Evolutionary conservation across 2,329 filamentous ascomycete genomes (phyloP), one percentile per base, ranked within the genome.

Genomic region (Curvularia spicifera): DNA sequence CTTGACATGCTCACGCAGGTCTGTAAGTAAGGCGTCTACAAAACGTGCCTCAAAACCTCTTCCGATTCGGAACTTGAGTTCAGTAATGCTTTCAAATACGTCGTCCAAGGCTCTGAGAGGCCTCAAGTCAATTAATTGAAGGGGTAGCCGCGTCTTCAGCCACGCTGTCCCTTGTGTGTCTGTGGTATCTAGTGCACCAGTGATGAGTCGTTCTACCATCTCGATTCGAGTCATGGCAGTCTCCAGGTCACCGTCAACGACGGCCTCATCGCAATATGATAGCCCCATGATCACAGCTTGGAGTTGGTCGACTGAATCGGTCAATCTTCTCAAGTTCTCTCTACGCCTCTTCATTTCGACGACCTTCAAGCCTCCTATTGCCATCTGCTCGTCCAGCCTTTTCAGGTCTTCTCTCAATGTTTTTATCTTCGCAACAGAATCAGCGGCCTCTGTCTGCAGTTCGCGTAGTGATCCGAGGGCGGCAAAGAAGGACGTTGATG

Each of bases 401-500:
- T 88, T 84, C 0, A 99, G 80, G 71, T 98, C 94, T 67, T 87
- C 86, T 57, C 95, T 85, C 40, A 99, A 76, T 0, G 85, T 83
- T 71, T 93, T 92, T 58, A 99, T 99, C 60, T 91, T 88, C 8
- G 89, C 84, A 1, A 99, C 93, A 2, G 94, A 98, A 56, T 96
- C 91, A 10, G 93, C 90, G 6, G 95, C 93, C 76, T 99, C 95
- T 0, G 89, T 89, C 74, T 99, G 94, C 10, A 99, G 81, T 73
- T 97, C 92, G 65, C 92, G 90, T 33, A 99, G 81, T 0, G 93
- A 96, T 0, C 95, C 94, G 0, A 99, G 81, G 0, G 95, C 95
- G 0, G 93, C 93, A 71, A 99, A 99, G 77, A 99, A 99, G 0
- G 94, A 97, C 0, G 92, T 93, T 0, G 95, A 98, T 1, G 95